A percentile compares a stretch with the other conserved stretches of the same genome.
Conservation (phyloP, 2,329 filamentous ascomycete species). For the Aspergillus pseudotamarii region DNA sequence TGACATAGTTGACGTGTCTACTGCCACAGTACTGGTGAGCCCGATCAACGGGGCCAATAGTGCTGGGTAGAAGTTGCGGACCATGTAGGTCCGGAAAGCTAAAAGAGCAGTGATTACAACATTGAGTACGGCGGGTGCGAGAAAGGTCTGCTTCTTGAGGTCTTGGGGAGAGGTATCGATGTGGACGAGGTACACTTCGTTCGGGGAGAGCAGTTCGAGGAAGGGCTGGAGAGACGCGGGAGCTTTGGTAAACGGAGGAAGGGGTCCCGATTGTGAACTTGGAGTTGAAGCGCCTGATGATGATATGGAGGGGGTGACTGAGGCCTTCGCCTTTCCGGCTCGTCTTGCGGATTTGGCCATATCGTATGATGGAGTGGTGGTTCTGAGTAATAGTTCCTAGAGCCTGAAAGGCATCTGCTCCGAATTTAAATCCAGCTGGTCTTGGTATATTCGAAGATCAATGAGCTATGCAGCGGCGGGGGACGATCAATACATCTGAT, state of each 20-base stretch:
- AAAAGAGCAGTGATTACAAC: slow-evolving; percentile 66
- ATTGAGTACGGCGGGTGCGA: slow-evolving; percentile 78
- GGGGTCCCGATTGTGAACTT: slow-evolving; percentile 42
- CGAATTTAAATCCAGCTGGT: background rate
- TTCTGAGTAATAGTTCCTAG: too few species aligned
- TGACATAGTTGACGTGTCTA: slow-evolving; percentile 60
- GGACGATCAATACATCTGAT: background rate
- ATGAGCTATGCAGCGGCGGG: background rate
- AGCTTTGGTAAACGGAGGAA: slow-evolving; percentile 69
- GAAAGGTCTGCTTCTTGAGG: slow-evolving; percentile 82
- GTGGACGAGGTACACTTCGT: slow-evolving; percentile 81
- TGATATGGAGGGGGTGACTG: slow-evolving; percentile 25
- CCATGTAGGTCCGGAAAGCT: slow-evolving; percentile 67
- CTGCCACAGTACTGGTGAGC: slow-evolving; percentile 66
- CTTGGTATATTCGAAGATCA: background rate
- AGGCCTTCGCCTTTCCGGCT: slow-evolving; percentile 32
- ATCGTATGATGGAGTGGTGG: background rate
- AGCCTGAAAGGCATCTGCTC: background rate
- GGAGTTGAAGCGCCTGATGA: slow-evolving; percentile 38
- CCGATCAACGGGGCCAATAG: slow-evolving; percentile 68
- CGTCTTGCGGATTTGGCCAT: slow-evolving; percentile 42
- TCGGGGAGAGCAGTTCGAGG: slow-evolving; percentile 64
- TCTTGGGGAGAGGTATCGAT: slow-evolving; percentile 70
- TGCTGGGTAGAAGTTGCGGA: slow-evolving; percentile 72
- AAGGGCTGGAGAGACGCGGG: slow-evolving; percentile 67